A percentile compares a stretch with the other conserved stretches of the same genome.
Conservation (phyloP, 2,329 filamentous ascomycete genomes). For the Diaporthe sp. region DNA sequence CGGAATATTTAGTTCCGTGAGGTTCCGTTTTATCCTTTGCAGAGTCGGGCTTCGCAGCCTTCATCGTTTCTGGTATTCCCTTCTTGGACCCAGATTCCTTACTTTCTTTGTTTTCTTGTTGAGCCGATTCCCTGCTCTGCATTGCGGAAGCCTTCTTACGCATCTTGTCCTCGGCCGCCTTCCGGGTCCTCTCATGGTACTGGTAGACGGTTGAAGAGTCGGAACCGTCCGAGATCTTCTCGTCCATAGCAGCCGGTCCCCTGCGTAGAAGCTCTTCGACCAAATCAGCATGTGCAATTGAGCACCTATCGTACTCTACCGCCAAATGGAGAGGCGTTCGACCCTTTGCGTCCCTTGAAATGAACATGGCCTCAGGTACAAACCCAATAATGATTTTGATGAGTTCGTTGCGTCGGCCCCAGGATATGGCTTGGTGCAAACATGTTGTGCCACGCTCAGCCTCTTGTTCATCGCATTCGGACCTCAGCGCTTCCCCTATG, state of each 20-base stretch:
- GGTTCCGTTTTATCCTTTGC: background rate
- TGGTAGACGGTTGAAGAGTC: background rate
- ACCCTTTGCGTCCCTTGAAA: constrained; percentile 14
- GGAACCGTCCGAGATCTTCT: background rate
- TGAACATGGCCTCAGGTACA: background rate
- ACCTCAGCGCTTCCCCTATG: no score
- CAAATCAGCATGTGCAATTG: background rate
- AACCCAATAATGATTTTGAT: background rate
- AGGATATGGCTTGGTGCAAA: background rate
- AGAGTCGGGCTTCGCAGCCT: background rate
- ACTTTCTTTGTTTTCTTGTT: no score
- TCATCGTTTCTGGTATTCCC: background rate
- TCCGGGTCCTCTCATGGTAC: background rate
- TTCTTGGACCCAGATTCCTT: background rate
- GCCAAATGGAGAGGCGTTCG: constrained; percentile 39
- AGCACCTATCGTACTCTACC: constrained; percentile 10
- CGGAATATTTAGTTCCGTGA: background rate
- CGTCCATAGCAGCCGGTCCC: background rate
- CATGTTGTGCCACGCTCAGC: background rate
- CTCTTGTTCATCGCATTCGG: no score
- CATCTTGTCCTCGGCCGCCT: background rate
- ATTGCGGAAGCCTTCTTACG: no score
- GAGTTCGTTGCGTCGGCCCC: background rate
- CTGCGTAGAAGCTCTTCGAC: background rate
- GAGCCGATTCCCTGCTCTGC: no score